A percentile compares a stretch with the other conserved stretches of the same genome.
Evolutionary conservation across 306 rosid genomes (phyloP).

Genomic region (Oemleria cerasiformis): DNA sequence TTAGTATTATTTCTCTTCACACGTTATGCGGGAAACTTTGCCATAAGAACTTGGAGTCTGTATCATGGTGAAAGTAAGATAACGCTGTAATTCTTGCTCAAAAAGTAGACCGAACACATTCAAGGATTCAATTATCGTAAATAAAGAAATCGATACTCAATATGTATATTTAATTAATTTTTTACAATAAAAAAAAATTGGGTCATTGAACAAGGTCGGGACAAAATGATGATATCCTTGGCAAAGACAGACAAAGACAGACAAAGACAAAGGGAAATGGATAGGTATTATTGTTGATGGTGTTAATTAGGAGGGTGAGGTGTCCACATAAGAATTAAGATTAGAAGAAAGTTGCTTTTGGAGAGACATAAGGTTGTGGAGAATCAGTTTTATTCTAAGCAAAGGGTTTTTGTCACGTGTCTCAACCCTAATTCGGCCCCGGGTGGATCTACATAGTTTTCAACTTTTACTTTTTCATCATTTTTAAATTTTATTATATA

Average conservation of each 20-base stretch:
- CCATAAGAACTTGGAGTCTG: too few relatives aligned
- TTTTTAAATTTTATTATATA: not conserved
- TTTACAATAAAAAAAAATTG: too few relatives aligned
- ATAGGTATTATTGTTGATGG: too few relatives aligned
- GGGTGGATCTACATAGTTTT: constrained; percentile 1
- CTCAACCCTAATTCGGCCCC: constrained; percentile 38
- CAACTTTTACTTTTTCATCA: constrained; percentile 28
- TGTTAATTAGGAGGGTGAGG: not conserved
- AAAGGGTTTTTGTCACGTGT: constrained; percentile 39
- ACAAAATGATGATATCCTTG: too few relatives aligned
- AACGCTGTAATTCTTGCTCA: not conserved
- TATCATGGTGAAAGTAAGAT: not conserved
- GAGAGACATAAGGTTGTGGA: constrained; percentile 41
- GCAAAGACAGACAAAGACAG: too few relatives aligned
- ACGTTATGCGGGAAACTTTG: too few relatives aligned
- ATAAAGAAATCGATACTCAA: too few relatives aligned
- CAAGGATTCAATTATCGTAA: too few relatives aligned
- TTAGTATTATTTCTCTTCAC: too few relatives aligned
- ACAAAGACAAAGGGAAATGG: too few relatives aligned
- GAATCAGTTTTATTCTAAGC: constrained; percentile 38
- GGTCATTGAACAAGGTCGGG: too few relatives aligned
- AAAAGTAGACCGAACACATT: not conserved
- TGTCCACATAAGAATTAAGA: not conserved
- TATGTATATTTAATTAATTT: too few relatives aligned
- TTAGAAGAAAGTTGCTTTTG: not conserved